These are phyloP conservation scores for Leccinellum albellum DNA, from an alignment of 768 basidiomycete genomes.

Conservation along the genomic window DNA sequence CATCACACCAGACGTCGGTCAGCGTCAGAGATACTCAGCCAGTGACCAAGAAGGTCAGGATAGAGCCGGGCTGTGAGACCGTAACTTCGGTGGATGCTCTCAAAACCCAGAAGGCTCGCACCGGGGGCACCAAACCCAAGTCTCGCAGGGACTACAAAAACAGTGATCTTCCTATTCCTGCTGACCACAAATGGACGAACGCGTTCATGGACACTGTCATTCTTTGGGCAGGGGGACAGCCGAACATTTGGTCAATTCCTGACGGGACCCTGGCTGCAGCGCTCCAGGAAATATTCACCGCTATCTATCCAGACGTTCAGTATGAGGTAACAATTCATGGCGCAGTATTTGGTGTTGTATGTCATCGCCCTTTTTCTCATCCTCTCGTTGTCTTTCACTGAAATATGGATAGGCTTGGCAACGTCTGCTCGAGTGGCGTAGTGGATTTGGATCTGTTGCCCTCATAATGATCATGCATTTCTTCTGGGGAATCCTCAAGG, in stretches of 20 bases:
- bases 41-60: neutral
- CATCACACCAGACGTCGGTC: neutral
- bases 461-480: neutral
- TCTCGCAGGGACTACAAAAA: neutral
- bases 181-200: neutral
- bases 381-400: neutral
- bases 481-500: neutral
- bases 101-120: neutral
- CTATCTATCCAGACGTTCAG: neutral
- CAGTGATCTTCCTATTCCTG: neutral
- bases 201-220: constrained; percentile 1
- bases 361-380: neutral
- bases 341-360: neutral
- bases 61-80: neutral
- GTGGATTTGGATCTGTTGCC: neutral
- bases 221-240: constrained; percentile 2
- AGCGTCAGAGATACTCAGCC: neutral
- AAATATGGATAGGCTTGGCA: constrained; percentile 1
- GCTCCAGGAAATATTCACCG: constrained; percentile 1
- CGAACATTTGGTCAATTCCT: constrained; percentile 1
- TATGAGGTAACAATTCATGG: neutral
- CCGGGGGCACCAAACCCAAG: neutral
- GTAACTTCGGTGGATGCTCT: neutral
- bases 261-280: neutral
- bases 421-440: constrained; percentile 1